Conservation (phyloP, 768 basidiomycete species). For the Hortiboletus campestris region DNA sequence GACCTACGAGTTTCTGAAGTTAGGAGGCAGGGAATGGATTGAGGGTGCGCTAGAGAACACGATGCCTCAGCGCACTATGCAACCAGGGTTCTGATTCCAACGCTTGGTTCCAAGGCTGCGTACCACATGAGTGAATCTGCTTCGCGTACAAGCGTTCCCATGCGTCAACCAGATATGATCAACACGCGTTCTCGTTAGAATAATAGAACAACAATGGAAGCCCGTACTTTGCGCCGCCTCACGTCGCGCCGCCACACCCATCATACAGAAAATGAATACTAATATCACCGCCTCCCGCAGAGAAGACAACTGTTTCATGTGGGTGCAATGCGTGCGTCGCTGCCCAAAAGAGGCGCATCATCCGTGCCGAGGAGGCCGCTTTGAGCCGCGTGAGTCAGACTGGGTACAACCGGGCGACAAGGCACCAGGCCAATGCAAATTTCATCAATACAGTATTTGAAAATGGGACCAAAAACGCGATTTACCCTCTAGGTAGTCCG, state of each 20-base stretch:
- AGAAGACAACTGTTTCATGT: neutral
- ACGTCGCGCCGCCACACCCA: neutral
- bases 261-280: neutral
- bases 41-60: neutral
- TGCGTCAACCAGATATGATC: no score
- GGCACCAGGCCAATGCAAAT: slow-evolving; percentile 2
- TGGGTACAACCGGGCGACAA: slow-evolving; percentile 1
- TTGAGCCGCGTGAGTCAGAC: slow-evolving; percentile 10
- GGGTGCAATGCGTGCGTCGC: neutral
- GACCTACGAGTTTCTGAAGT: neutral
- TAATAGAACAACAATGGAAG: neutral
- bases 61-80: neutral
- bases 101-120: neutral
- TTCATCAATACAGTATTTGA: slow-evolving; percentile 20
- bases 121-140: neutral
- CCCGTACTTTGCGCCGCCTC: slow-evolving; percentile 20
- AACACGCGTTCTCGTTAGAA: slow-evolving; percentile 3
- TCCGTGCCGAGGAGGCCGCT: neutral
- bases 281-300: neutral
- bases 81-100: neutral
- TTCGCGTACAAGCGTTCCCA: neutral
- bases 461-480: slow-evolving; percentile 13
- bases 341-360: neutral
- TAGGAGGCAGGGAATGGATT: neutral
- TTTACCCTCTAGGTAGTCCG: slow-evolving; percentile 65